Percentiles rank a stretch among this genome's conserved stretches.
Evolutionary conservation across 164 flowering plant species (phyloP).

Genomic region (Pachysandra terminalis): DNA sequence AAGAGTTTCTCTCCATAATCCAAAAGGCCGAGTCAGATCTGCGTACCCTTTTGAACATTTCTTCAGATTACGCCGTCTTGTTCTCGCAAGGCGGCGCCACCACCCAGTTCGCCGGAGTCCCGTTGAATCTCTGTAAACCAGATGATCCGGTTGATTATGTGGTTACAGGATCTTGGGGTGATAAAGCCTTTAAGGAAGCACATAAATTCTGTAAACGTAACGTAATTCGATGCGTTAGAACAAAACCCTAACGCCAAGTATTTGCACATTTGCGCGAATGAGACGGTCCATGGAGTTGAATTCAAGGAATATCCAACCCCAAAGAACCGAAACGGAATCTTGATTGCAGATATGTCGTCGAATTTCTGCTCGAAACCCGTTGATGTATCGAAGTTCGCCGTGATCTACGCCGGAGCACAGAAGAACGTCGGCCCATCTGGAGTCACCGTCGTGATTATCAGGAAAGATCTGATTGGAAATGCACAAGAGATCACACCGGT

Average conservation of each 20-base stretch:
- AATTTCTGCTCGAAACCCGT: slow-evolving; percentile 79
- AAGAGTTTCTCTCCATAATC: slow-evolving; percentile 60
- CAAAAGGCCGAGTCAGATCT: slow-evolving; percentile 77
- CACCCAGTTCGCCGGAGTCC: too few relatives aligned
- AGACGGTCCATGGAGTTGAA: too few relatives aligned
- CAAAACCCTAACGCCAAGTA: too few relatives aligned
- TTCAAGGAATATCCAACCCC: slow-evolving; percentile 65
- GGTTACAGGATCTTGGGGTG: slow-evolving; percentile 78
- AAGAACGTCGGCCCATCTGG: too few relatives aligned
- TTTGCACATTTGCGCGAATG: too few relatives aligned
- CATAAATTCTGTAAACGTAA: slow-evolving; percentile 48
- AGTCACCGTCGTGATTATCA: too few relatives aligned
- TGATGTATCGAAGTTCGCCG: too few relatives aligned
- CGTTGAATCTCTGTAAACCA: slow-evolving; percentile 44
- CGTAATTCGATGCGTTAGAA: slow-evolving; percentile 56
- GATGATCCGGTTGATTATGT: slow-evolving; percentile 55
- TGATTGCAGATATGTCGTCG: too few relatives aligned
- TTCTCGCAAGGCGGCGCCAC: slow-evolving; percentile 76
- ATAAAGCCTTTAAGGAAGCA: slow-evolving; percentile 72
- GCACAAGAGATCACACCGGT: too few relatives aligned
- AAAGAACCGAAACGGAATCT: slow-evolving; percentile 30
- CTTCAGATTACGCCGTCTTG: slow-evolving; percentile 55
- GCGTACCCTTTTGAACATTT: too few relatives aligned
- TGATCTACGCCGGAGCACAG: too few relatives aligned
- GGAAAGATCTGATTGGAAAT: too few relatives aligned